phyloP scores from a whole-genome alignment of 805 yeast genomes.

The Candida odintsovae region DNA sequence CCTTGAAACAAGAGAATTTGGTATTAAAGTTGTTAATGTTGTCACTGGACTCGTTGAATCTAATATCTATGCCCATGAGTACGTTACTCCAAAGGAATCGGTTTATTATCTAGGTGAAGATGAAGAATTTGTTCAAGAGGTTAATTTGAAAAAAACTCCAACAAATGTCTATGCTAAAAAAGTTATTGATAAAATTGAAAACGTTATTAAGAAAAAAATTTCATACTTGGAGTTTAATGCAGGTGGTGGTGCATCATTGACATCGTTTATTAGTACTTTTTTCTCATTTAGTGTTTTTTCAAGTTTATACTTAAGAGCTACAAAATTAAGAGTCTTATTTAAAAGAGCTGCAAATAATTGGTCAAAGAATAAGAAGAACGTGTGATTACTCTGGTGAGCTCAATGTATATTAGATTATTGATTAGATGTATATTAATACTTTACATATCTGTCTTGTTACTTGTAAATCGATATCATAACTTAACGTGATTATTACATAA shows the following conservation, averaged over 20 bases:
- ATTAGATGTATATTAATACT: no score
- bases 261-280: conserved; percentile 6
- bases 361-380: neutral
- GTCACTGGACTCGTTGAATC: conserved; percentile 37
- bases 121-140: neutral
- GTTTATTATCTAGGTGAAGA: conserved; percentile 12
- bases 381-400: no score
- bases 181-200: conserved; percentile 31
- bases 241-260: conserved; percentile 7
- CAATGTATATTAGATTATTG: no score
- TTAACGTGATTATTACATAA: no score
- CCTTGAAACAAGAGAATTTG: conserved; percentile 32
- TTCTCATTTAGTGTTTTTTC: conserved; percentile 3
- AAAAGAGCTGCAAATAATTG: neutral
- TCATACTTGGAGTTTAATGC: conserved; percentile 9
- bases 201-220: neutral
- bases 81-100: conserved; percentile 6
- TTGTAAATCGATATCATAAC: no score
- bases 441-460: no score
- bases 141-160: conserved; percentile 12
- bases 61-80: conserved; percentile 19
- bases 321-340: neutral
- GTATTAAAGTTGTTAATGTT: conserved; percentile 33
- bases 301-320: neutral
- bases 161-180: conserved; percentile 32